These are phyloP conservation scores for Verbascum thapsus DNA, from an alignment of 257 asterid species.

Conservation along the genomic window DNA sequence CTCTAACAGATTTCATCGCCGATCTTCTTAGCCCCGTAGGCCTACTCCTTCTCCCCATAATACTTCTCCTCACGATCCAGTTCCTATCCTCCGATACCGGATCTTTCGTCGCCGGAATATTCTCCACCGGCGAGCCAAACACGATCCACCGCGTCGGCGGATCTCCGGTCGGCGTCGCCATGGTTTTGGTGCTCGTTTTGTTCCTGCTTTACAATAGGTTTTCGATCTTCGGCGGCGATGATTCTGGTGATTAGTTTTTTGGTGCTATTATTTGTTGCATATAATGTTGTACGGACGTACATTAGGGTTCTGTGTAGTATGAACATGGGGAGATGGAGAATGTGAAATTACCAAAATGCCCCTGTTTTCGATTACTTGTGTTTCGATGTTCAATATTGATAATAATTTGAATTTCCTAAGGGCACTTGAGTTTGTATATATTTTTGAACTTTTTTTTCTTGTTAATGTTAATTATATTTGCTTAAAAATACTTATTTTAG, in stretches of 20 bases:
- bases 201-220: conserved; percentile 66
- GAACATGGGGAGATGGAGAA: conserved; percentile 29
- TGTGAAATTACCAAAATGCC: conserved; percentile 28
- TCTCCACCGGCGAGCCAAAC: conserved; percentile 72
- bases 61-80: conserved; percentile 73
- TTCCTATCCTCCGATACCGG: conserved; percentile 85
- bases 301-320: conserved; percentile 30
- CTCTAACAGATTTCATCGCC: conserved; percentile 73
- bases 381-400: not conserved
- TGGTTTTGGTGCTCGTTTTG: conserved; percentile 60
- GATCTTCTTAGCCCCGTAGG: conserved; percentile 81
- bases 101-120: conserved; percentile 54
- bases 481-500: too few species aligned
- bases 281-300: conserved; percentile 36
- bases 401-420: not conserved
- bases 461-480: too few species aligned
- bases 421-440: not conserved
- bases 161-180: conserved; percentile 87
- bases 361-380: conserved; percentile 9
- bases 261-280: conserved; percentile 12
- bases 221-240: conserved; percentile 84
- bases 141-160: conserved; percentile 85
- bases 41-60: conserved; percentile 72
- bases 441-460: too few species aligned
- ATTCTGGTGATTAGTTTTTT: conserved; percentile 54